Percentiles rank a stretch among this genome's conserved stretches.
Conservation (phyloP, 768 basidiomycete genomes). For the Filobasidium wieringae region DNA sequence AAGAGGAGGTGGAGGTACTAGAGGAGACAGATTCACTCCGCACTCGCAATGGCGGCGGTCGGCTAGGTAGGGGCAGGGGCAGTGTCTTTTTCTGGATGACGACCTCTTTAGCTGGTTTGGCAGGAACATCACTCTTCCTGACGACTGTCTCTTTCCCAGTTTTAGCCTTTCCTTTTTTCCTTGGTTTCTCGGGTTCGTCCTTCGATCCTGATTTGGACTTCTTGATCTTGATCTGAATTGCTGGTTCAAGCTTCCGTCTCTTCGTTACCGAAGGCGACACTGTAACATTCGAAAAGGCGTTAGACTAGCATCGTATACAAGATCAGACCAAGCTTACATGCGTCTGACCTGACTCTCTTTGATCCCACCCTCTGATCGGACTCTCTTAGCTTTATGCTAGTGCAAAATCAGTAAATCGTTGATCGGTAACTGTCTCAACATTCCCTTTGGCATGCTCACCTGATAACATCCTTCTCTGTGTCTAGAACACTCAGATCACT, state of each 20-base stretch:
- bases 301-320: too few species aligned
- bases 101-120: neutral
- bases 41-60: neutral
- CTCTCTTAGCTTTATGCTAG: constrained; percentile 4
- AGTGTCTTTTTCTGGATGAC: neutral
- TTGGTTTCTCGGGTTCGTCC: too few species aligned
- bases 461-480: constrained; percentile 6
- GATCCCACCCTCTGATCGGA: neutral
- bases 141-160: too few species aligned
- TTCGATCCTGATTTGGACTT: too few species aligned
- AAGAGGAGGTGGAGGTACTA: neutral
- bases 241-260: too few species aligned
- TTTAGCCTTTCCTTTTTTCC: too few species aligned
- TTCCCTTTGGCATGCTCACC: neutral
- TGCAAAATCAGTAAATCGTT: neutral
- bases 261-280: too few species aligned
- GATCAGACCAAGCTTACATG: too few species aligned
- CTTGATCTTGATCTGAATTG: too few species aligned
- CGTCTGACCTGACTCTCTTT: too few species aligned
- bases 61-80: neutral
- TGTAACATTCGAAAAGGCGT: too few species aligned
- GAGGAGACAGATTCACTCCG: neutral
- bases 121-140: too few species aligned
- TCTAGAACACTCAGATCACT: neutral
- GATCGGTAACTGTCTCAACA: neutral